Evolutionary conservation across 176 grass and related monocot species (phyloP).

Genomic region (Triticum timopheevii): DNA sequence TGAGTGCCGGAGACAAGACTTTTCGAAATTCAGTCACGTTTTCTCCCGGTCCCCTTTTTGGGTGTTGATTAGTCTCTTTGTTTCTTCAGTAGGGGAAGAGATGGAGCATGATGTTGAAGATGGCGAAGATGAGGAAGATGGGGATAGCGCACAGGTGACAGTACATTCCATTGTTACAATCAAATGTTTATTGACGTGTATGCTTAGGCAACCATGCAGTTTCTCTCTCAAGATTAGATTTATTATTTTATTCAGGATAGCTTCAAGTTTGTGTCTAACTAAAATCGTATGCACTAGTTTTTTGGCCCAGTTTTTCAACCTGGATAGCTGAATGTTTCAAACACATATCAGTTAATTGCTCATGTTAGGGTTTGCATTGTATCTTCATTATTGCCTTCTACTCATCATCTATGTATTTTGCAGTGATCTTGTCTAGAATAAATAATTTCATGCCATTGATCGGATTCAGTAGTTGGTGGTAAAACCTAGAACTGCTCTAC

Average conservation of each 20-base stretch:
- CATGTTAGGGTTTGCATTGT: not conserved
- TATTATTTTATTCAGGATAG: not conserved
- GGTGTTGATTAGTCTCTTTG: not conserved
- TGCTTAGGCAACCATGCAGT: not conserved
- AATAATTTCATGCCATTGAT: not conserved
- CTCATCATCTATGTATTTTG: not conserved
- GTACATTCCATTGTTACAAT: not conserved
- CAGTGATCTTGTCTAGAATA: not conserved
- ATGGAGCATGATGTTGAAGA: slow-evolving; percentile 52
- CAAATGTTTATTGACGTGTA: not conserved
- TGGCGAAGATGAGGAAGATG: slow-evolving; percentile 49
- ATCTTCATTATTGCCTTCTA: not conserved
- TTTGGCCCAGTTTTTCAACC: not conserved
- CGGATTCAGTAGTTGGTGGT: not conserved
- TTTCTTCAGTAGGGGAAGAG: slow-evolving; percentile 49
- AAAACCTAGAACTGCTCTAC: not conserved
- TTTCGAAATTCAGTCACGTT: not conserved
- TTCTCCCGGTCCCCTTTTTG: not conserved
- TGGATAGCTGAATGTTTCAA: not conserved
- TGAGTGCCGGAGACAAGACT: slow-evolving; percentile 6
- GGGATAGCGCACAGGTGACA: slow-evolving; percentile 51
- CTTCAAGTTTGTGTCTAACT: not conserved
- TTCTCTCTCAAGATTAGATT: not conserved
- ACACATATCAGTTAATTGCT: not conserved
- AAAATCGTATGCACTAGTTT: not conserved